Base-by-base conservation (phyloP, 2,329 filamentous ascomycete genomes). In the Cytospora chrysosperma region DNA sequence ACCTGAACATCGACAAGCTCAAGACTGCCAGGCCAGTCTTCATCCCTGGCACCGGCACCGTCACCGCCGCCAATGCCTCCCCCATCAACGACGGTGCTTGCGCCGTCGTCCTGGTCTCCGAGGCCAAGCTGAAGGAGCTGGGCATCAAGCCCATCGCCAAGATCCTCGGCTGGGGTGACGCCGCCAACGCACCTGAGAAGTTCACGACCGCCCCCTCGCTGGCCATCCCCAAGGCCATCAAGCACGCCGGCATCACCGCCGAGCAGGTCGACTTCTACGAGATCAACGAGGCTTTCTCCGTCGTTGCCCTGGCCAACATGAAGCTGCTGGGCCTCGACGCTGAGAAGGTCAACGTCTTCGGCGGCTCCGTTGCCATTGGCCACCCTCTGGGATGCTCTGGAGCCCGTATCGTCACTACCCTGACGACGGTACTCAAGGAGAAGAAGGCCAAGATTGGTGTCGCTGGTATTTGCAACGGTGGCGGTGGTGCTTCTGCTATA, bases 241-340 rank as follows among this genome's bases (percentile, higher is more conserved):
- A 94, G 84, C 94, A 99, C 79, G 95, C 95, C 66, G 91, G 91
- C 67, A 80, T 99, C 67, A 85, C 87, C 63, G 84, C 88, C 70
- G 86, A 89, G 68, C 84, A 91, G 65, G 84, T 99, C 64, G 94
- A 98, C 73, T 95, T 88, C 71, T 99, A 95, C 77, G 95, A 99
- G 84, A 97, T 99, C 84, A 99, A 99, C 83, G 95, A 99, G 83
- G 95, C 95, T 50, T 99, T 99, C 83, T 95, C 91, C 67, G 95
- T 97, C 56, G 95, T 99, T 68, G 92, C 95, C 47, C 85, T 99
- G 59, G 93, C 95, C 69, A 99, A 99, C 83, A 88, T 97, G 81
- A 97, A 99, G 86, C 78, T 98, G 61, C 87, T 99, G 49, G 84
- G 83, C 67, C 80, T 99, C 63, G 82, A 83, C 68, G 85, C 91